Conservation (phyloP, 2,329 filamentous ascomycete genomes). For the Myriosclerotinia curreyana region DNA sequence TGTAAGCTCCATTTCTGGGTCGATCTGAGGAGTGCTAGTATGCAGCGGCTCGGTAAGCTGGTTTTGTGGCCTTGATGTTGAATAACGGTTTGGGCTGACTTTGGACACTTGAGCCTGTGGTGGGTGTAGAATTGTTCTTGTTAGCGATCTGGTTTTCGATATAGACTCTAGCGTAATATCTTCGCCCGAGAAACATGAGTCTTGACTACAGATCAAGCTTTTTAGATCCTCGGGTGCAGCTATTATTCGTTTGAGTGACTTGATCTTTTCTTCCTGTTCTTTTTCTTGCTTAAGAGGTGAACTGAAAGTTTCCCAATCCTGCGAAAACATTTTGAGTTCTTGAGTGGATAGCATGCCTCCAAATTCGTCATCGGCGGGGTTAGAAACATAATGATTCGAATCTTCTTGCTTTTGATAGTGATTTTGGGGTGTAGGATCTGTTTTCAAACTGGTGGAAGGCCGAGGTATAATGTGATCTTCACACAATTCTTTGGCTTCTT, state of each 20-base stretch:
- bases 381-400: neutral
- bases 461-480: conserved; percentile 39
- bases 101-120: neutral
- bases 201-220: neutral
- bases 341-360: conserved; percentile 41
- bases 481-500: conserved; percentile 52
- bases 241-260: neutral
- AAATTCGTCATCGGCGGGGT: conserved; percentile 14
- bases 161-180: neutral
- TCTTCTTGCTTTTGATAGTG: neutral
- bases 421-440: neutral
- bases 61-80: neutral
- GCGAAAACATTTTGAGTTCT: conserved; percentile 49
- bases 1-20: neutral
- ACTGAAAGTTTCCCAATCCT: conserved; percentile 43
- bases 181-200: neutral
- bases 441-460: neutral
- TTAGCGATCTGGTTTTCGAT: neutral
- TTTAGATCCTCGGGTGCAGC: neutral
- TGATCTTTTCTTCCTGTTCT: neutral
- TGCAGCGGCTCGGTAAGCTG: neutral
- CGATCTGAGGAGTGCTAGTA: neutral
- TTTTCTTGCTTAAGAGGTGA: neutral
- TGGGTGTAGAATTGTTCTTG: neutral
- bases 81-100: neutral